Conservation (phyloP, 164 flowering plant species). For the Platanus orientalis region DNA sequence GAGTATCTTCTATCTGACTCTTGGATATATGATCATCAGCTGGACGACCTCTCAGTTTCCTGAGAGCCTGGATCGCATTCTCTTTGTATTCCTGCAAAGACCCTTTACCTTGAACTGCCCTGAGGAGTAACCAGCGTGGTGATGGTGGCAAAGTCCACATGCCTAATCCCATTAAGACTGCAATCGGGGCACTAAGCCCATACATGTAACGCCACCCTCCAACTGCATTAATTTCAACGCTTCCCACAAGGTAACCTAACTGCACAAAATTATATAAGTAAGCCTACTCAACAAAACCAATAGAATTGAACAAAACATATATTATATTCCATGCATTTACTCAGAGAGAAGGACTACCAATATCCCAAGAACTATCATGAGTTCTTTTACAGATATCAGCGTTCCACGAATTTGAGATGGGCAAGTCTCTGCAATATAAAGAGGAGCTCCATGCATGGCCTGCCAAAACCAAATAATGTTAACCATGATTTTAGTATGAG, state of each 20-base stretch:
- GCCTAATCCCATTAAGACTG: slow-evolving; percentile 79
- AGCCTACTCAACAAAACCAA: slow-evolving; percentile 7
- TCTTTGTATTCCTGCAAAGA: slow-evolving; percentile 61
- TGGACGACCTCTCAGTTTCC: slow-evolving; percentile 75
- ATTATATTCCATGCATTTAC: not conserved
- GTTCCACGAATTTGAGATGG: slow-evolving; percentile 96
- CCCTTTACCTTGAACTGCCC: slow-evolving; percentile 88
- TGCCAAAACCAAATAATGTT: slow-evolving; percentile 24
- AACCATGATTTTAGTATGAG: not conserved
- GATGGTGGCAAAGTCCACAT: slow-evolving; percentile 85
- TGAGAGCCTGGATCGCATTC: slow-evolving; percentile 60
- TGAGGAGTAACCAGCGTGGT: slow-evolving; percentile 90
- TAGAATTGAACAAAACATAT: not conserved
- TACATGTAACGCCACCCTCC: slow-evolving; percentile 98
- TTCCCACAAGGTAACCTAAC: slow-evolving; percentile 89
- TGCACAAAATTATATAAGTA: slow-evolving; percentile 27
- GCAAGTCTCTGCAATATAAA: slow-evolving; percentile 90
- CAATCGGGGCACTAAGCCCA: slow-evolving; percentile 72
- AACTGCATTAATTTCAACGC: slow-evolving; percentile 54
- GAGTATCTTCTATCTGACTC: slow-evolving; percentile 75
- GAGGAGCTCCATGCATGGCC: slow-evolving; percentile 99
- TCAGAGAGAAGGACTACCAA: slow-evolving; percentile 41
- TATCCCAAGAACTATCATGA: slow-evolving; percentile 87
- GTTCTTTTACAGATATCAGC: slow-evolving; percentile 82
- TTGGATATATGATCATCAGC: slow-evolving; percentile 65